A percentile compares a stretch with the other conserved stretches of the same genome.
phyloP scores from a whole-genome alignment of 148 eudicot genomes.

The Chenopodium album region DNA sequence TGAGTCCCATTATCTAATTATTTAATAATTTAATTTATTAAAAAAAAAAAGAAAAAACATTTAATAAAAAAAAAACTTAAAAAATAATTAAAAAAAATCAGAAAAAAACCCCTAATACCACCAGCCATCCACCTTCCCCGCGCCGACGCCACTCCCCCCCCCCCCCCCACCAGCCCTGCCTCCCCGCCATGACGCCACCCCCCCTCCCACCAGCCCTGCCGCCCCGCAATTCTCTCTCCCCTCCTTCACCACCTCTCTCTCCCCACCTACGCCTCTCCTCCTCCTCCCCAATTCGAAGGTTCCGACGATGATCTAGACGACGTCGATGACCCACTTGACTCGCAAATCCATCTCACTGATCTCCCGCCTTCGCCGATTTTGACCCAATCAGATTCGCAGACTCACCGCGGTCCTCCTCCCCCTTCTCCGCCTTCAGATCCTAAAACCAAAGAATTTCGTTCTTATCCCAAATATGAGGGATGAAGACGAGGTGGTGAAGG shows the following conservation, averaged over 20 bases:
- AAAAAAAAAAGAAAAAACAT: no score
- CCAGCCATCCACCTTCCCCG: no score
- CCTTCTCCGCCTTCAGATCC: constrained; percentile 21
- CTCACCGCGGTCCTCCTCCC: constrained; percentile 3
- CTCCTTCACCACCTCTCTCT: constrained; percentile 37
- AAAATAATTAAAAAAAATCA: no score
- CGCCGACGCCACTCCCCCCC: no score
- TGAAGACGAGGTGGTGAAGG: constrained; percentile 95
- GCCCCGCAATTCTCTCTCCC: constrained; percentile 35
- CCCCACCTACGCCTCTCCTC: constrained; percentile 37
- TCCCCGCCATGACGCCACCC: no score
- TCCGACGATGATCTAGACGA: no score
- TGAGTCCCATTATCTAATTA: no score
- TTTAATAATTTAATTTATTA: no score
- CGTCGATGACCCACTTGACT: constrained; percentile 13
- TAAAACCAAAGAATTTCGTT: constrained; percentile 25
- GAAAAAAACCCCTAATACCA: no score
- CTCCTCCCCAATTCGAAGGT: constrained; percentile 49
- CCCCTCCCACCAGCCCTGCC: no score
- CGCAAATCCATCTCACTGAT: constrained; percentile 38
- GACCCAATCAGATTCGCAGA: constrained; percentile 25
- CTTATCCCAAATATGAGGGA: constrained; percentile 52
- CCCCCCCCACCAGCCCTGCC: no score
- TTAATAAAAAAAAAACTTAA: no score
- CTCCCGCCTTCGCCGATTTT: constrained; percentile 45